Percentiles rank a stretch among this genome's conserved stretches.
Evolutionary conservation across 2,329 filamentous ascomycete genomes (phyloP).

Genomic region (Monosporascus ibericus): DNA sequence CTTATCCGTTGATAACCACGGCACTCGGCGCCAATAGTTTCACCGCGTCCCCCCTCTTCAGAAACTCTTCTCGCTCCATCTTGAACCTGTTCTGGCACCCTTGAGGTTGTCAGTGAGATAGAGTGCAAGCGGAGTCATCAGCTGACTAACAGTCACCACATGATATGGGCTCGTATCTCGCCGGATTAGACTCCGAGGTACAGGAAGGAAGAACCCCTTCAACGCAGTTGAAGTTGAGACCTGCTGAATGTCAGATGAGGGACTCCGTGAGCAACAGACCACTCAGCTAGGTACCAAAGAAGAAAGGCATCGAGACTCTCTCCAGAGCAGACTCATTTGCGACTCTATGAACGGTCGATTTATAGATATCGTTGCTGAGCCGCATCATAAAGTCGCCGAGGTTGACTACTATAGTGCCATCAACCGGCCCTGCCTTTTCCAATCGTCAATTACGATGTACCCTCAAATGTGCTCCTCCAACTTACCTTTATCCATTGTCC

Average conservation of each 20-base stretch:
- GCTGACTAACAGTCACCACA: constrained; percentile 36
- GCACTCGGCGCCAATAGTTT: constrained; percentile 19
- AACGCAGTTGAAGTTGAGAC: constrained; percentile 45
- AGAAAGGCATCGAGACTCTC: constrained; percentile 50
- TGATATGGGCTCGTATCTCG: constrained; percentile 45
- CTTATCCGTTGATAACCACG: constrained; percentile 12
- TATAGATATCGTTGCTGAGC: constrained; percentile 43
- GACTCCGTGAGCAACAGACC: background rate
- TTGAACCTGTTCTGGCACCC: constrained; percentile 29
- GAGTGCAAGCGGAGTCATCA: background rate
- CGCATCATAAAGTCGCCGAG: constrained; percentile 48
- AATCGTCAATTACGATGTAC: constrained; percentile 5
- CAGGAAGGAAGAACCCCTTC: constrained; percentile 43
- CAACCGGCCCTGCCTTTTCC: constrained; percentile 31
- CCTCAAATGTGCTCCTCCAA: background rate
- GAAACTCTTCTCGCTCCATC: constrained; percentile 21
- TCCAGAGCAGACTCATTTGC: constrained; percentile 34
- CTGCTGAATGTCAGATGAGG: constrained; percentile 17
- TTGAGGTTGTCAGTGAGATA: constrained; percentile 6
- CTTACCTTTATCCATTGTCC: constrained; percentile 36
- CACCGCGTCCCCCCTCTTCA: constrained; percentile 16
- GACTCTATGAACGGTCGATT: constrained; percentile 45
- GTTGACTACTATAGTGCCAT: constrained; percentile 44
- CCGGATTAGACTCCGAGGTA: constrained; percentile 36
- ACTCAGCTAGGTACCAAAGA: constrained; percentile 34